Evolutionary conservation across 805 yeast genomes (phyloP).

Genomic region (Starmera dryadoides): DNA sequence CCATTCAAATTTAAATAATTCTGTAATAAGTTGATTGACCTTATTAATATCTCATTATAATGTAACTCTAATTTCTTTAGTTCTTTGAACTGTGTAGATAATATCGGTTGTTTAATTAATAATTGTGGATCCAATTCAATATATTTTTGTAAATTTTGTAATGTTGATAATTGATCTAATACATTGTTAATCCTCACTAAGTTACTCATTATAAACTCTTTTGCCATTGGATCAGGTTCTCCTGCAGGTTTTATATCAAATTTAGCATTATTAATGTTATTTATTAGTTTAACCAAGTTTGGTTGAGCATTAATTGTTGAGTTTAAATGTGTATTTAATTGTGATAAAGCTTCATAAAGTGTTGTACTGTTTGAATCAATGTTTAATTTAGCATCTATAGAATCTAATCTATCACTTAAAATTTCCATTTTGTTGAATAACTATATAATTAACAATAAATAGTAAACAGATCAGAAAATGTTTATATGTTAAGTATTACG

Average conservation of each 20-base stretch:
- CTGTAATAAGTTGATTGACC: constrained; percentile 15
- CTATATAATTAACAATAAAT: too few relatives aligned
- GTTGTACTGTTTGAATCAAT: background rate
- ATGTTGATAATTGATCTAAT: background rate
- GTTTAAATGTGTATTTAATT: constrained; percentile 1
- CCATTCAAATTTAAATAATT: constrained; percentile 15
- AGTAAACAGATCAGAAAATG: too few relatives aligned
- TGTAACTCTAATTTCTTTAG: constrained; percentile 9
- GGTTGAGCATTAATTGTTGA: background rate
- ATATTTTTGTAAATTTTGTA: background rate
- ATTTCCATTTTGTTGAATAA: background rate
- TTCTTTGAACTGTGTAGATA: background rate
- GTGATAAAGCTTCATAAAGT: background rate
- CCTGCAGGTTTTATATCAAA: background rate
- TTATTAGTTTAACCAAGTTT: background rate
- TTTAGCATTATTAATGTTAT: background rate
- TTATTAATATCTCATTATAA: constrained; percentile 15
- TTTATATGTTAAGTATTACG: too few relatives aligned
- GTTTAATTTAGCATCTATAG: background rate
- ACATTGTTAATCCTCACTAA: background rate
- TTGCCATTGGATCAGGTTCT: background rate
- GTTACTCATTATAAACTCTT: background rate
- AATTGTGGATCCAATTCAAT: background rate
- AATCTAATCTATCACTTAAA: background rate
- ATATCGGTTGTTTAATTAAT: background rate